A percentile compares a stretch with the other conserved stretches of the same genome.
Conservation (phyloP, 2,329 filamentous ascomycete genomes). For the Colletotrichum tabaci region DNA sequence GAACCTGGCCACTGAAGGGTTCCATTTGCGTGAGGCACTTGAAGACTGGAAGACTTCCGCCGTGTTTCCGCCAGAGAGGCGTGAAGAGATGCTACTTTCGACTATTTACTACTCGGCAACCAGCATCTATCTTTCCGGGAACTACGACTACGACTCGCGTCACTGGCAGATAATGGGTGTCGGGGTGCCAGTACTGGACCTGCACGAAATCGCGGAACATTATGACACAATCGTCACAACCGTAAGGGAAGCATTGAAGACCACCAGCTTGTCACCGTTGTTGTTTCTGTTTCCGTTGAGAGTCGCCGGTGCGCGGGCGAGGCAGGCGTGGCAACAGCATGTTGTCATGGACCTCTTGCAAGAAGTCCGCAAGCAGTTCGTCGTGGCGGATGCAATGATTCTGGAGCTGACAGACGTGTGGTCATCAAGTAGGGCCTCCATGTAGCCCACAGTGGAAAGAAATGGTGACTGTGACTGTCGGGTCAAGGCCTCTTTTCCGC, state of each 20-base stretch:
- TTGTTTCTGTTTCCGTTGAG: conserved; percentile 53
- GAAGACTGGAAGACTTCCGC: not conserved
- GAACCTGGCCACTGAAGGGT: conserved; percentile 44
- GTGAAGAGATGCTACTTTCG: conserved; percentile 44
- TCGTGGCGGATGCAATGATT: conserved; percentile 31
- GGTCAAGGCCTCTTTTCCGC: too few relatives aligned
- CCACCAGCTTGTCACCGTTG: conserved; percentile 49
- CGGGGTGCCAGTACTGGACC: conserved; percentile 44
- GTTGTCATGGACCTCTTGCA: conserved; percentile 44
- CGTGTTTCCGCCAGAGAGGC: not conserved
- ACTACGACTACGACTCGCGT: conserved; percentile 53
- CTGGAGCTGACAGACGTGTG: conserved; percentile 19
- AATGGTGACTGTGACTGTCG: too few relatives aligned
- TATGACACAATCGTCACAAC: conserved; percentile 47
- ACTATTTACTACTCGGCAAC: conserved; percentile 50
- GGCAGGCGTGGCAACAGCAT: conserved; percentile 44
- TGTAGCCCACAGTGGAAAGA: too few relatives aligned
- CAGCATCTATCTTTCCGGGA: conserved; percentile 55
- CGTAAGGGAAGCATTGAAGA: conserved; percentile 40
- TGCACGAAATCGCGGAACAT: conserved; percentile 45
- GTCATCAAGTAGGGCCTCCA: not conserved
- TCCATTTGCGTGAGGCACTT: conserved; percentile 43
- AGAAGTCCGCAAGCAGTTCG: conserved; percentile 7
- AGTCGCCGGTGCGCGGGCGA: conserved; percentile 52
- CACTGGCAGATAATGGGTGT: conserved; percentile 49